These are phyloP conservation scores for Phytophthora cactorum DNA, from an alignment of 352 stramenopile species.

Conservation along the genomic window DNA sequence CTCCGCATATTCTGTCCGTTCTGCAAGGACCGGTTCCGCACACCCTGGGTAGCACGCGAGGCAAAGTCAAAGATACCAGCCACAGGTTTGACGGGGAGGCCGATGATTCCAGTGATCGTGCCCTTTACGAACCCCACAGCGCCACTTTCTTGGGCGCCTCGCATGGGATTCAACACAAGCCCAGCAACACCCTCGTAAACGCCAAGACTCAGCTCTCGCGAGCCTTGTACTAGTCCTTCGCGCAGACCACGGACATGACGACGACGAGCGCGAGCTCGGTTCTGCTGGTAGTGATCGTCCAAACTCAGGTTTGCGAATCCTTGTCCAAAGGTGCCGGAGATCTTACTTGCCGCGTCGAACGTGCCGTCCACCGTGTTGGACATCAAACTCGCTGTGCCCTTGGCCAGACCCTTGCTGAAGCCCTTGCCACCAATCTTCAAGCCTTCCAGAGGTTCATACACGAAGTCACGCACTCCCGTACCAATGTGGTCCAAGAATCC, in stretches of 20 bases:
- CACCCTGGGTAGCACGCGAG: conserved; percentile 85
- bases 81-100: conserved; percentile 86
- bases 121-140: conserved; percentile 86
- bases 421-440: conserved; percentile 89
- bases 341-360: conserved; percentile 89
- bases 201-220: conserved; percentile 83
- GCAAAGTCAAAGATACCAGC: conserved; percentile 91
- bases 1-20: conserved; percentile 81
- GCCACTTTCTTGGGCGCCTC: conserved; percentile 78
- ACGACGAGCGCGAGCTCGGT: conserved; percentile 76
- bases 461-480: conserved; percentile 95
- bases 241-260: conserved; percentile 80
- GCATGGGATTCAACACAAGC: conserved; percentile 83
- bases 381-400: conserved; percentile 88
- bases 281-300: conserved; percentile 89
- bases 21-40: conserved; percentile 83
- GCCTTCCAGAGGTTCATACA: conserved; percentile 96
- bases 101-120: conserved; percentile 89
- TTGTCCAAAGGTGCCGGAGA: conserved; percentile 89
- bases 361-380: conserved; percentile 89
- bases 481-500: conserved; percentile 95
- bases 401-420: conserved; percentile 87
- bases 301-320: conserved; percentile 86
- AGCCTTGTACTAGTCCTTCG: conserved; percentile 85
- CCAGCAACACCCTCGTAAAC: conserved; percentile 87